phyloP scores from a whole-genome alignment of 345 rosid genomes.

The Gossypium stocksii region DNA sequence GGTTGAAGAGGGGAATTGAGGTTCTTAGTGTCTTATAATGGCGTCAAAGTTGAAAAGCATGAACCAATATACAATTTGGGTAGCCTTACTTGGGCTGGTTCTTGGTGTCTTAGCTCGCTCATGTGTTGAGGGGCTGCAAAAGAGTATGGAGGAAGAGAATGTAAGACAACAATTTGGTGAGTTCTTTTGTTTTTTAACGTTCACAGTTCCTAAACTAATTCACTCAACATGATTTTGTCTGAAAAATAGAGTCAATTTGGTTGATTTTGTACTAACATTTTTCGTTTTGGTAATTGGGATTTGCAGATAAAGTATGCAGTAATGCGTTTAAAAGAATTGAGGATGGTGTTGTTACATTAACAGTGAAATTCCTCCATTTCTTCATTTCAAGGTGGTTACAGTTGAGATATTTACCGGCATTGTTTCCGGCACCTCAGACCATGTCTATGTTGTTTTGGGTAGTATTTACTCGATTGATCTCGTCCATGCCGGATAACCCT shows the following conservation, averaged over 20 bases:
- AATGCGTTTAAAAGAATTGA: background rate
- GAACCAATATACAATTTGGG: background rate
- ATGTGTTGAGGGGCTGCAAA: background rate
- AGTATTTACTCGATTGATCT: conserved; percentile 24
- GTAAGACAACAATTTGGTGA: conserved; percentile 16
- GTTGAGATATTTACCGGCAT: conserved; percentile 14
- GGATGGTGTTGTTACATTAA: conserved; percentile 14
- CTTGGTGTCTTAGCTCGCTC: conserved; percentile 2
- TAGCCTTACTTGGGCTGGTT: conserved; percentile 1
- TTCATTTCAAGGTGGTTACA: conserved; percentile 27
- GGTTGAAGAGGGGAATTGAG: background rate
- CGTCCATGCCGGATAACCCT: conserved; percentile 19
- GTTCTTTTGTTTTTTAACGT: background rate
- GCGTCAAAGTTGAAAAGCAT: conserved; percentile 18
- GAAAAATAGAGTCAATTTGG: background rate
- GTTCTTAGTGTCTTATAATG: background rate
- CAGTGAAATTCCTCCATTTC: conserved; percentile 25
- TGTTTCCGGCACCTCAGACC: background rate
- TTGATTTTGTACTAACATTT: background rate
- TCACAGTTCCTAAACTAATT: background rate
- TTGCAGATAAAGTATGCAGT: conserved; percentile 20
- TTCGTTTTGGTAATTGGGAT: background rate
- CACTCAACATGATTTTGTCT: background rate
- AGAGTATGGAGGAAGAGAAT: conserved; percentile 5
- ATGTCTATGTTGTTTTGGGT: conserved; percentile 22